These are phyloP conservation scores for Fusarium sp. DNA, from an alignment of 2,329 filamentous ascomycete genomes.

Conservation along the genomic window DNA sequence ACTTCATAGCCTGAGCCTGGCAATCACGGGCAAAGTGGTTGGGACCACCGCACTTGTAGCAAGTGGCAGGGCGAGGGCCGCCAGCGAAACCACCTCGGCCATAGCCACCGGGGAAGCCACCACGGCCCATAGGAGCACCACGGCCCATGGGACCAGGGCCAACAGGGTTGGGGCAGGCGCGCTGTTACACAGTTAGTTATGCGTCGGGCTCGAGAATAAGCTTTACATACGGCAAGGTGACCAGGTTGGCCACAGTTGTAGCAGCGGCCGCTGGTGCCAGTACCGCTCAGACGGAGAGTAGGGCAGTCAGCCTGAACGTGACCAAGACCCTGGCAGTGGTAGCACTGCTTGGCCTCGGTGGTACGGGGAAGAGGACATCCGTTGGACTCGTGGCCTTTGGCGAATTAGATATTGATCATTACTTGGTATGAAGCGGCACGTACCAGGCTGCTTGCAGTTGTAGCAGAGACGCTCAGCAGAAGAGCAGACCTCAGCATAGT, in stretches of 20 bases:
- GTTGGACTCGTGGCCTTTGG: constrained; percentile 89
- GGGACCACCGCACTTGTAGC: constrained; percentile 84
- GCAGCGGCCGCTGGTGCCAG: constrained; percentile 86
- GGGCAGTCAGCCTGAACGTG: constrained; percentile 99
- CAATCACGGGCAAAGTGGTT: constrained; percentile 99
- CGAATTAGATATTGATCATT: constrained; percentile 16
- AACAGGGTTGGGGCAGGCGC: constrained; percentile 84
- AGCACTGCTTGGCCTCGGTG: constrained; percentile 99
- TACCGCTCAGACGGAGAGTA: constrained; percentile 90
- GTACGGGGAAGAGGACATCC: constrained; percentile 96
- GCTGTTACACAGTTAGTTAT: constrained; percentile 60
- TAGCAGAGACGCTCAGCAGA: constrained; percentile 99
- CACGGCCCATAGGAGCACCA: constrained; percentile 77
- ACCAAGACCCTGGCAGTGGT: constrained; percentile 98
- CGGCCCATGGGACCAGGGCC: constrained; percentile 71
- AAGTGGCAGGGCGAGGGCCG: constrained; percentile 76
- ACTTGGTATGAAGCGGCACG: neutral
- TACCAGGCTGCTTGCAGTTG: constrained; percentile 95
- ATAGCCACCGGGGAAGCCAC: constrained; percentile 73
- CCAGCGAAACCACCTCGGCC: constrained; percentile 82
- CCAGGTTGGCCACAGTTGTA: constrained; percentile 96
- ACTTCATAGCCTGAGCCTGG: constrained; percentile 98
- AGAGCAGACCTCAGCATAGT: constrained; percentile 91
- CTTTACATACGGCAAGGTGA: constrained; percentile 82
- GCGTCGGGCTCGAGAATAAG: neutral